A percentile compares a stretch with the other conserved stretches of the same genome.
These are phyloP conservation scores for Ogataea populi-albae DNA, from an alignment of 805 yeast species.

Conservation along the genomic window DNA sequence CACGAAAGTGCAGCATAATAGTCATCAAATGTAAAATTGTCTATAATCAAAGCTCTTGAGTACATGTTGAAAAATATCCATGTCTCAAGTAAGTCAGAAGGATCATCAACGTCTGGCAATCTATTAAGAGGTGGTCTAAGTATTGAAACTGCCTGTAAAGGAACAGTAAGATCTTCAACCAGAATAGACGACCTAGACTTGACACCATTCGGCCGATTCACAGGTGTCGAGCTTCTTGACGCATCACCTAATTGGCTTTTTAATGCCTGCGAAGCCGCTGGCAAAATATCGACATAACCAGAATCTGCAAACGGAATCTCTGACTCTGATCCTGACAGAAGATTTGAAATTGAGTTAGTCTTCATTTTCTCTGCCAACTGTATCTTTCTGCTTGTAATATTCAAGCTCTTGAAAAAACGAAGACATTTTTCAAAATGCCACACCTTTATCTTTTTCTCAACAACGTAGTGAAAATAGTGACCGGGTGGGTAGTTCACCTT, in stretches of 20 bases:
- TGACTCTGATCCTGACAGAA: too few species aligned
- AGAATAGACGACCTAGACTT: constrained; percentile 16
- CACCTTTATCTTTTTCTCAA: constrained; percentile 47
- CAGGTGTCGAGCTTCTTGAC: constrained; percentile 20
- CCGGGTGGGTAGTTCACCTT: constrained; percentile 36
- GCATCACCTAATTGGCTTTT: constrained; percentile 13
- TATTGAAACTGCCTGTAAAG: constrained; percentile 23
- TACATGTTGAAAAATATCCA: constrained; percentile 79
- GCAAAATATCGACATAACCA: constrained; percentile 22
- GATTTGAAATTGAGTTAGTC: too few species aligned
- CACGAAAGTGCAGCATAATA: constrained; percentile 56
- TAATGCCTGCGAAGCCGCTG: constrained; percentile 16
- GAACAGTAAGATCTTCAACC: constrained; percentile 33
- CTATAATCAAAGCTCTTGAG: constrained; percentile 60
- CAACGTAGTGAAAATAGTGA: constrained; percentile 48
- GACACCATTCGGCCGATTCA: constrained; percentile 4
- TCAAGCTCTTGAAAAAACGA: constrained; percentile 50
- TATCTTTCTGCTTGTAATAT: constrained; percentile 39
- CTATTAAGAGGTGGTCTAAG: constrained; percentile 27
- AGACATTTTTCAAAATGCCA: constrained; percentile 61
- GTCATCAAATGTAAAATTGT: constrained; percentile 78
- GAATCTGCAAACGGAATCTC: constrained; percentile 1
- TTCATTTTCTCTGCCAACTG: constrained; percentile 28
- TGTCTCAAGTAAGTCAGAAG: constrained; percentile 53
- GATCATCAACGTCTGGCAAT: constrained; percentile 22